Evolutionary conservation across 2,329 filamentous ascomycete genomes (phyloP).

Genomic region (Aspergillus arachidicola): DNA sequence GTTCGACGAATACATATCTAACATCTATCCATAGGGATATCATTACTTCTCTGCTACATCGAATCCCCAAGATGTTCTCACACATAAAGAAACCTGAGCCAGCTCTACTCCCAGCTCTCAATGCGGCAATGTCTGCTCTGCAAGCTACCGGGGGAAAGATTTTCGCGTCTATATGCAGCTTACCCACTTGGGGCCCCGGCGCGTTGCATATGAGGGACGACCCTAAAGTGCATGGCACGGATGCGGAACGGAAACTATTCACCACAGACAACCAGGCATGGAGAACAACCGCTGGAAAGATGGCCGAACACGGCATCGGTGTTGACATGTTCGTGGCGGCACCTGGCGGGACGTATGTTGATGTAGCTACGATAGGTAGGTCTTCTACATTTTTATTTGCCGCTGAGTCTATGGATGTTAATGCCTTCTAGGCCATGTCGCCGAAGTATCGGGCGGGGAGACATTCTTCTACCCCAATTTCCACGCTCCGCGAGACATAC

Average conservation of each 20-base stretch:
- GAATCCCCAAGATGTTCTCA: conserved; percentile 83
- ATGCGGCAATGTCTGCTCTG: conserved; percentile 80
- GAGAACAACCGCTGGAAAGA: conserved; percentile 82
- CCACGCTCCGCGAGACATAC: conserved; percentile 78
- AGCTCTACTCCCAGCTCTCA: conserved; percentile 79
- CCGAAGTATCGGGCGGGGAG: conserved; percentile 89
- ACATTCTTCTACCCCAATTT: conserved; percentile 98
- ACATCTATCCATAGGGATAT: conserved; percentile 55
- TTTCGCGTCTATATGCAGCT: conserved; percentile 79
- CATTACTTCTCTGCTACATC: conserved; percentile 82
- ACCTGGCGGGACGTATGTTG: conserved; percentile 85
- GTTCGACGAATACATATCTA: neutral
- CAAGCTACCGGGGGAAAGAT: conserved; percentile 90
- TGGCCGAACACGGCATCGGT: conserved; percentile 84
- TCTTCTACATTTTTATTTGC: conserved; percentile 17
- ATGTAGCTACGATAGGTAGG: conserved; percentile 86
- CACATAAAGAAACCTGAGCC: conserved; percentile 88
- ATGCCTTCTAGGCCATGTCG: conserved; percentile 67
- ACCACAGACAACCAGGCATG: conserved; percentile 86
- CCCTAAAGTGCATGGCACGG: conserved; percentile 79
- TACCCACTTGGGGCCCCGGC: conserved; percentile 90
- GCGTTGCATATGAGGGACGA: conserved; percentile 84
- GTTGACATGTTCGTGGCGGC: conserved; percentile 94
- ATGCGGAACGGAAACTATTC: conserved; percentile 89
- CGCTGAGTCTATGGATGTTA: conserved; percentile 9